Percentiles rank a stretch among this genome's conserved stretches.
Conservation (phyloP, 208 protist species). For the Angomonas ambiguus region DNA sequence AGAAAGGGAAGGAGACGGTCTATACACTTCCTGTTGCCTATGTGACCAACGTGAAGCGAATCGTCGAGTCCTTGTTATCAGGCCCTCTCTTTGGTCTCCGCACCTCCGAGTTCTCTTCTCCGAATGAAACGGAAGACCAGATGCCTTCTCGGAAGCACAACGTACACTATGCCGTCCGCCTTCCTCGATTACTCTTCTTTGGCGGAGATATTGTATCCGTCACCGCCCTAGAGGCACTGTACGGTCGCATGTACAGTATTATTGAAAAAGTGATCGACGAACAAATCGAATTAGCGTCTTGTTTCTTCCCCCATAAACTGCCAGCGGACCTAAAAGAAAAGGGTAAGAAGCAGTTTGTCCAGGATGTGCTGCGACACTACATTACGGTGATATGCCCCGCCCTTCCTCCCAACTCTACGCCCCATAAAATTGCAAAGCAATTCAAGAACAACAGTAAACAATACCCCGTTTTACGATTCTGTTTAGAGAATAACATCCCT, state of each 20-base stretch:
- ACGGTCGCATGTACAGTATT: slow-evolving; percentile 54
- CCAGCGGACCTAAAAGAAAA: background rate
- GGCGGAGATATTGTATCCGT: slow-evolving; percentile 78
- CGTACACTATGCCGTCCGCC: slow-evolving; percentile 21
- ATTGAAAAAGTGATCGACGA: slow-evolving; percentile 21
- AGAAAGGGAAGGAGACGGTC: too few relatives aligned
- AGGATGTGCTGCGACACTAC: slow-evolving; percentile 35
- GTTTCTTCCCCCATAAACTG: background rate
- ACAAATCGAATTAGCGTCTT: background rate
- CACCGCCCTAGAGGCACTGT: slow-evolving; percentile 61
- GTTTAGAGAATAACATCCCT: slow-evolving; percentile 46
- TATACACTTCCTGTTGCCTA: too few relatives aligned
- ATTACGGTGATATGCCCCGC: slow-evolving; percentile 75
- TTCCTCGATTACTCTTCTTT: slow-evolving; percentile 77
- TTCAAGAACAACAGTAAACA: slow-evolving; percentile 58
- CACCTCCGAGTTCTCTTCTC: too few relatives aligned
- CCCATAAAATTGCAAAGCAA: slow-evolving; percentile 23
- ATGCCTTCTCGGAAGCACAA: too few relatives aligned
- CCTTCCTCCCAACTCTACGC: slow-evolving; percentile 41
- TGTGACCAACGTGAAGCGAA: too few relatives aligned
- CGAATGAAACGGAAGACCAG: too few relatives aligned
- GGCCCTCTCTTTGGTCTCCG: too few relatives aligned
- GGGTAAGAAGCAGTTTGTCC: background rate
- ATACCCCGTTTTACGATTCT: slow-evolving; percentile 77
- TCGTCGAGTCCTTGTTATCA: too few relatives aligned